Evolutionary conservation across 768 basidiomycete genomes (phyloP).

Genomic region (Pleurotus platypus): DNA sequence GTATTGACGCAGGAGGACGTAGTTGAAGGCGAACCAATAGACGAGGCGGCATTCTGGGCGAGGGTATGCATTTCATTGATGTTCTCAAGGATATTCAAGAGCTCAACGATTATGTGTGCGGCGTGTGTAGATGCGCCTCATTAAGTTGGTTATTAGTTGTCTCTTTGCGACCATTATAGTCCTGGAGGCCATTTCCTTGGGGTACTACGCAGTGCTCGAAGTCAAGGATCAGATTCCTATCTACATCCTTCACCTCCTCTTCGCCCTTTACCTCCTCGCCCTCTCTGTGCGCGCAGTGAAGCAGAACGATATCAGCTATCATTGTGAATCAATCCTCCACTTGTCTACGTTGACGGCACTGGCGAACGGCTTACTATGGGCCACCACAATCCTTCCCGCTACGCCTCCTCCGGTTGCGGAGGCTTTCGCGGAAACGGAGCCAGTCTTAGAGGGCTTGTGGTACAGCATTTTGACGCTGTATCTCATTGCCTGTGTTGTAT

Average conservation of each 20-base stretch:
- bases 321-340: slow-evolving; percentile 56
- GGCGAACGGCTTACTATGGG: slow-evolving; percentile 40
- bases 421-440: slow-evolving; percentile 17
- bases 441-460: slow-evolving; percentile 38
- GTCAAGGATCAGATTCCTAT: slow-evolving; percentile 30
- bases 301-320: slow-evolving; percentile 33
- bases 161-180: slow-evolving; percentile 43
- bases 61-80: slow-evolving; percentile 30
- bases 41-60: slow-evolving; percentile 59
- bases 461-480: slow-evolving; percentile 51
- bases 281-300: slow-evolving; percentile 51
- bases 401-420: slow-evolving; percentile 29
- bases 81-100: no score
- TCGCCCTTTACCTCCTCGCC: slow-evolving; percentile 57
- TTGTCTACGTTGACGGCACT: slow-evolving; percentile 52
- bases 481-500: slow-evolving; percentile 31
- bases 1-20: slow-evolving; percentile 72
- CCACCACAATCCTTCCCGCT: slow-evolving; percentile 56
- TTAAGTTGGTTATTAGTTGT: slow-evolving; percentile 50
- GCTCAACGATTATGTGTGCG: no score
- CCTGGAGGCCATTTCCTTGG: slow-evolving; percentile 51
- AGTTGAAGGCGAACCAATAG: slow-evolving; percentile 62
- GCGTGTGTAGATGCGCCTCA: slow-evolving; percentile 46
- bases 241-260: slow-evolving; percentile 42
- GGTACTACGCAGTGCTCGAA: slow-evolving; percentile 41